Evolutionary conservation across 768 basidiomycete species (phyloP).

Genomic region (Mycena metata): DNA sequence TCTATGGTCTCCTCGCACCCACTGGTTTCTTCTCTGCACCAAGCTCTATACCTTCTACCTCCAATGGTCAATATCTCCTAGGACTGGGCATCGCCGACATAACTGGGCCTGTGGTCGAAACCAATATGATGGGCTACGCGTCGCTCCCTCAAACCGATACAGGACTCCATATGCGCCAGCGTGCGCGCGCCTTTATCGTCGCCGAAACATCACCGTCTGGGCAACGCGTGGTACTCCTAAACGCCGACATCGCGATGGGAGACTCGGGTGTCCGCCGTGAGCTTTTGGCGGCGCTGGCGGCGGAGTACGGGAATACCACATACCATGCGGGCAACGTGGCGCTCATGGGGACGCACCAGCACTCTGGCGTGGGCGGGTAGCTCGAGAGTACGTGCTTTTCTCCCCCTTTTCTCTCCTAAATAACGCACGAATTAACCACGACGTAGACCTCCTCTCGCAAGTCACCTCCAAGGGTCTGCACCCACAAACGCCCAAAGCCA

Average conservation of each 20-base stretch:
- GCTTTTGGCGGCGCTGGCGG: slow-evolving; percentile 69
- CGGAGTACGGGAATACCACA: slow-evolving; percentile 65
- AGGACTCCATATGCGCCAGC: slow-evolving; percentile 69
- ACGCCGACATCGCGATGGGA: slow-evolving; percentile 39
- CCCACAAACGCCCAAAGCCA: slow-evolving; percentile 76
- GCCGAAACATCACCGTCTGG: slow-evolving; percentile 53
- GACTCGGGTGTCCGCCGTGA: slow-evolving; percentile 81
- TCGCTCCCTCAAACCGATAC: slow-evolving; percentile 61
- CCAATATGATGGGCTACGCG: slow-evolving; percentile 72
- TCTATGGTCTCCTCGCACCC: slow-evolving; percentile 8
- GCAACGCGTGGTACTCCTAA: slow-evolving; percentile 28
- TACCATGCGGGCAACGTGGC: slow-evolving; percentile 81
- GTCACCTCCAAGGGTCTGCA: slow-evolving; percentile 82
- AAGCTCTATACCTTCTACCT: not conserved
- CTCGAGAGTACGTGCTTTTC: slow-evolving; percentile 66
- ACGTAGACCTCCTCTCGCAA: slow-evolving; percentile 74
- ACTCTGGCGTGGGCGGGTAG: slow-evolving; percentile 85
- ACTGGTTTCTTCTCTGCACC: not conserved
- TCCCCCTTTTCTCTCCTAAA: not conserved
- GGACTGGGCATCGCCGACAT: slow-evolving; percentile 35
- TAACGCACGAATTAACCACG: not conserved
- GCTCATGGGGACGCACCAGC: slow-evolving; percentile 82
- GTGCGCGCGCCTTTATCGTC: slow-evolving; percentile 65
- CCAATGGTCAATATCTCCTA: slow-evolving; percentile 33
- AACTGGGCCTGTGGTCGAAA: slow-evolving; percentile 64